phyloP scores from a whole-genome alignment of 2,329 filamentous ascomycete species.

The Arthrobotrys iridis region DNA sequence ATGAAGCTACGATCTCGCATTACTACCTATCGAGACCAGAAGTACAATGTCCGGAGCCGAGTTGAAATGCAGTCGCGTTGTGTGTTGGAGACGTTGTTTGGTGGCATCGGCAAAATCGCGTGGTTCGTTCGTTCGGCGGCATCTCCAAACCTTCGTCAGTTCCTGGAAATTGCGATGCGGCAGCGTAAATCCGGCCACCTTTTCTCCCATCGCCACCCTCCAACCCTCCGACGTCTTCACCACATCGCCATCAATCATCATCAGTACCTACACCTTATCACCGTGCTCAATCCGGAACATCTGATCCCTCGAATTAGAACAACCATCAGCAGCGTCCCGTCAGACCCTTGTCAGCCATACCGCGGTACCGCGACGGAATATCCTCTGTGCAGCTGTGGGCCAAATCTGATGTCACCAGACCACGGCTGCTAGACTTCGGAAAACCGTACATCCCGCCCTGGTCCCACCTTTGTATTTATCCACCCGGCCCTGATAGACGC shows the following conservation, averaged over 20 bases:
- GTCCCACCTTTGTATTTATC: constrained; percentile 28
- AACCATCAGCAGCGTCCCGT: background rate
- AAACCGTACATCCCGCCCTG: constrained; percentile 9
- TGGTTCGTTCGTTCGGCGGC: constrained; percentile 11
- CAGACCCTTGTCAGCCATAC: background rate
- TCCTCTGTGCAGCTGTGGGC: background rate
- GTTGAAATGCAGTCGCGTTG: constrained; percentile 2
- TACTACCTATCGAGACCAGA: too few relatives aligned
- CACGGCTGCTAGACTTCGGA: background rate
- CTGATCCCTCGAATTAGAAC: background rate
- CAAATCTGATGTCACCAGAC: constrained; percentile 41
- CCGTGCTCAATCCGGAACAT: background rate
- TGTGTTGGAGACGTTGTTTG: background rate
- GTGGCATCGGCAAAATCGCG: constrained; percentile 19
- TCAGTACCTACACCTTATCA: background rate
- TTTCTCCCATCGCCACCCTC: constrained; percentile 5
- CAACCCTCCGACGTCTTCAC: background rate
- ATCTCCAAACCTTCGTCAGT: constrained; percentile 13
- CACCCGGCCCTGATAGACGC: constrained; percentile 28
- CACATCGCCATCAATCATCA: background rate
- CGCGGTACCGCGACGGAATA: background rate
- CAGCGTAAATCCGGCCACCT: background rate
- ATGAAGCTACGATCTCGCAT: too few relatives aligned
- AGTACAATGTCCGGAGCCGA: too few relatives aligned
- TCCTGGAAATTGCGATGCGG: constrained; percentile 32